Percentiles rank a stretch among this genome's conserved stretches.
Conservation (phyloP, 2,329 filamentous ascomycete species). For the Didymellaceae sp. region DNA sequence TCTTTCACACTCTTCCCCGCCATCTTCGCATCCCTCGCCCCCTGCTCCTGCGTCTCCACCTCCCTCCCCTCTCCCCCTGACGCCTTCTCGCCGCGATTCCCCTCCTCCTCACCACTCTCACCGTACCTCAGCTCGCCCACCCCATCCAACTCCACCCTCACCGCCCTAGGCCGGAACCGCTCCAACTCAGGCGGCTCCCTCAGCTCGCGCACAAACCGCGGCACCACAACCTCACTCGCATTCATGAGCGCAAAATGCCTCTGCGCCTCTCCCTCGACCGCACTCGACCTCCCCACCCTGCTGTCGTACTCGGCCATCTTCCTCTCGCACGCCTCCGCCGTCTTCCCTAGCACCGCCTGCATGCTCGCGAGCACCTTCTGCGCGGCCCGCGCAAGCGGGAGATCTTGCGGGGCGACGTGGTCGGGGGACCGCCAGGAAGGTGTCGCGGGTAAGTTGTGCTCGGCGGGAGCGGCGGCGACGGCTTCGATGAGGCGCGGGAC, state of each 20-base stretch:
- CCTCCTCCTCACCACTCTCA: slow-evolving; percentile 17
- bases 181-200: slow-evolving; percentile 70
- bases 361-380: slow-evolving; percentile 92
- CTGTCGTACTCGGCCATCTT: slow-evolving; percentile 57
- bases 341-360: slow-evolving; percentile 79
- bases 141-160: slow-evolving; percentile 18
- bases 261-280: slow-evolving; percentile 56
- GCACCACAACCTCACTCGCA: slow-evolving; percentile 86
- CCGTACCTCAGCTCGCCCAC: slow-evolving; percentile 34
- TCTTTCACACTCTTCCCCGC: too few species aligned
- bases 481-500: slow-evolving; percentile 88
- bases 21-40: too few species aligned
- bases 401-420: slow-evolving; percentile 68
- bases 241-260: slow-evolving; percentile 76
- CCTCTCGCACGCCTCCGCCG: slow-evolving; percentile 51
- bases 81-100: background rate
- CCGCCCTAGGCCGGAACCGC: slow-evolving; percentile 52
- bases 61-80: too few species aligned
- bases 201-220: slow-evolving; percentile 74
- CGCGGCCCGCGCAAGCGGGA: slow-evolving; percentile 82
- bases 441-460: slow-evolving; percentile 56
- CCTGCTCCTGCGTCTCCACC: too few species aligned
- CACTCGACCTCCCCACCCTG: slow-evolving; percentile 56
- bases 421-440: slow-evolving; percentile 80
- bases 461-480: slow-evolving; percentile 56